phyloP scores from a whole-genome alignment of 2,329 filamentous ascomycete genomes.

The Hypoxylon sp. region DNA sequence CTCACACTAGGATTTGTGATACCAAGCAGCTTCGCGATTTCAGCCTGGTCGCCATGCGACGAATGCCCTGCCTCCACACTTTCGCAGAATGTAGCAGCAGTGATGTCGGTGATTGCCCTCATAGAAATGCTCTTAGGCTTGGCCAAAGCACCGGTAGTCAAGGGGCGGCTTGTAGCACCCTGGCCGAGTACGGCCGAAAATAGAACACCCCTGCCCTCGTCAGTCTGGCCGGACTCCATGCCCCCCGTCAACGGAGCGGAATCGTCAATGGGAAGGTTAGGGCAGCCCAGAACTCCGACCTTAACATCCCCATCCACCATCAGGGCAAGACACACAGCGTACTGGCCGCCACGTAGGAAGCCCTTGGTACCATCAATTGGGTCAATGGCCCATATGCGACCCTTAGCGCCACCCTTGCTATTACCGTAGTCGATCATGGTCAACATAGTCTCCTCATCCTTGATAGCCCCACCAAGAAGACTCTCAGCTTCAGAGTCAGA shows the following conservation, averaged over 20 bases:
- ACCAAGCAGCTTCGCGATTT: constrained; percentile 86
- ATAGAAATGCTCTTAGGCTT: constrained; percentile 78
- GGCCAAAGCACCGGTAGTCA: constrained; percentile 70
- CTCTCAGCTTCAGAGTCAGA: constrained; percentile 75
- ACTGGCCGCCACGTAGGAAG: constrained; percentile 95
- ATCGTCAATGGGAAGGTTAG: constrained; percentile 93
- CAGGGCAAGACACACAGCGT: constrained; percentile 92
- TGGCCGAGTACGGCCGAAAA: constrained; percentile 86
- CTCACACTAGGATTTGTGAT: constrained; percentile 92
- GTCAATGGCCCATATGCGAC: constrained; percentile 95
- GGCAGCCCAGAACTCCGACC: constrained; percentile 94
- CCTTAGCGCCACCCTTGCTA: constrained; percentile 78
- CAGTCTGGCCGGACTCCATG: constrained; percentile 81
- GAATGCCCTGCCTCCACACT: constrained; percentile 95
- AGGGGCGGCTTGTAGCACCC: constrained; percentile 84
- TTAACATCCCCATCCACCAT: constrained; percentile 95
- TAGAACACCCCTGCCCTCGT: constrained; percentile 85
- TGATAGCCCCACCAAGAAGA: constrained; percentile 78
- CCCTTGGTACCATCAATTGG: constrained; percentile 99
- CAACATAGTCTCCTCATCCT: constrained; percentile 76
- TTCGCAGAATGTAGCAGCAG: constrained; percentile 93
- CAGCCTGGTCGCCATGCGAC: constrained; percentile 87
- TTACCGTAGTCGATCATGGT: constrained; percentile 77
- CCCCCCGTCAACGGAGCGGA: constrained; percentile 77
- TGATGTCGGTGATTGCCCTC: constrained; percentile 81